Evolutionary conservation across 768 basidiomycete species (phyloP).

Genomic region (Leccinellum luteum): DNA sequence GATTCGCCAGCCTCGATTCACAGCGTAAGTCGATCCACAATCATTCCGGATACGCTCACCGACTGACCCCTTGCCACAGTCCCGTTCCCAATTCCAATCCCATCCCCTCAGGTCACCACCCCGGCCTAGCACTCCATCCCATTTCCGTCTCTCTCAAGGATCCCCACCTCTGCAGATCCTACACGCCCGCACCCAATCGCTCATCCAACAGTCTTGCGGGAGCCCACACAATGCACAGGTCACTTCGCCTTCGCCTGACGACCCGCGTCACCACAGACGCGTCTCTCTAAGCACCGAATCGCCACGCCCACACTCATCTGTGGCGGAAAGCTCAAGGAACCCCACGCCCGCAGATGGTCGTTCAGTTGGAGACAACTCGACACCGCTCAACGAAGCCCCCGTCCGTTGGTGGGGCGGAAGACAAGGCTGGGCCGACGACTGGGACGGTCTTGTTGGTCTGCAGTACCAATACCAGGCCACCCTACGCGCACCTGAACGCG

Average conservation of each 20-base stretch:
- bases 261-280: background rate
- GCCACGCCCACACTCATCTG: background rate
- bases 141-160: background rate
- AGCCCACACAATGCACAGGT: background rate
- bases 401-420: slow-evolving; percentile 21
- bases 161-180: slow-evolving; percentile 1
- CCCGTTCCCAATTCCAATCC: slow-evolving; percentile 7
- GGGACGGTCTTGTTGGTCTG: slow-evolving; percentile 6
- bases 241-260: background rate
- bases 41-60: background rate
- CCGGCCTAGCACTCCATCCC: slow-evolving; percentile 5
- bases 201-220: slow-evolving; percentile 16
- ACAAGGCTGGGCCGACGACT: slow-evolving; percentile 19
- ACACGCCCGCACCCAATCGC: slow-evolving; percentile 13
- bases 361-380: background rate
- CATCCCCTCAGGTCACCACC: slow-evolving; percentile 1
- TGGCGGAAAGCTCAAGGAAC: background rate
- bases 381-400: slow-evolving; percentile 19
- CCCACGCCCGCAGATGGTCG: background rate
- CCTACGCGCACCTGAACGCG: background rate
- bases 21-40: slow-evolving; percentile 9
- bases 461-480: background rate
- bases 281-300: slow-evolving; percentile 12
- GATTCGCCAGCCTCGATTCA: slow-evolving; percentile 11
- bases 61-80: background rate